phyloP scores from a whole-genome alignment of 2,329 filamentous ascomycete species.

The Arthrocladium fulminans region DNA sequence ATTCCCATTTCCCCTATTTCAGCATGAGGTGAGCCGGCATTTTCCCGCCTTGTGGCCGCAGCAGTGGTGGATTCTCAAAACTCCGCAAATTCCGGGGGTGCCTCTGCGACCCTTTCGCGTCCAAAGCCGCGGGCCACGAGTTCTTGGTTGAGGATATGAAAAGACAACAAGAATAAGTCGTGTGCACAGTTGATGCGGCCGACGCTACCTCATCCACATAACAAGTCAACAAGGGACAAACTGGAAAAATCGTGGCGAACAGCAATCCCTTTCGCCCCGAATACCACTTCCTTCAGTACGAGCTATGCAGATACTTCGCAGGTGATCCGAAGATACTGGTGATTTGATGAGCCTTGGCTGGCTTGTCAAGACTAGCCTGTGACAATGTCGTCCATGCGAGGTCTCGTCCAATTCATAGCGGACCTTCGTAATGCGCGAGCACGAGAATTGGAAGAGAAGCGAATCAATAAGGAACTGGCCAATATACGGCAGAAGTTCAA shows the following conservation, averaged over 20 bases:
- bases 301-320: neutral
- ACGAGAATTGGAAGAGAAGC: constrained; percentile 92
- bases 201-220: too few species aligned
- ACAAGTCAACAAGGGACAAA: too few species aligned
- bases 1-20: too few species aligned
- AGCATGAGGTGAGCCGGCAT: too few species aligned
- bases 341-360: neutral
- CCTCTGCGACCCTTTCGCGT: too few species aligned
- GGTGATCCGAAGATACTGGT: neutral
- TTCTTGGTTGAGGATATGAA: neutral
- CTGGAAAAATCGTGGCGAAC: too few species aligned
- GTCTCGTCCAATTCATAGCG: constrained; percentile 95
- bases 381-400: constrained; percentile 41
- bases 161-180: neutral
- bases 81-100: too few species aligned
- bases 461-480: constrained; percentile 98
- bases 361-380: neutral
- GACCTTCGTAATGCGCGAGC: constrained; percentile 91
- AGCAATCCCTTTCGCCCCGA: too few species aligned
- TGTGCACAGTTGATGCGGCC: too few species aligned
- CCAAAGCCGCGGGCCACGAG: too few species aligned
- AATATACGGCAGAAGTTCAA: constrained; percentile 99
- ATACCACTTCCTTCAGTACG: too few species aligned
- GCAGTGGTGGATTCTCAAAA: neutral
- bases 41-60: neutral